Base-by-base conservation (phyloP, 768 basidiomycete species). In the Auriscalpium vulgare region DNA sequence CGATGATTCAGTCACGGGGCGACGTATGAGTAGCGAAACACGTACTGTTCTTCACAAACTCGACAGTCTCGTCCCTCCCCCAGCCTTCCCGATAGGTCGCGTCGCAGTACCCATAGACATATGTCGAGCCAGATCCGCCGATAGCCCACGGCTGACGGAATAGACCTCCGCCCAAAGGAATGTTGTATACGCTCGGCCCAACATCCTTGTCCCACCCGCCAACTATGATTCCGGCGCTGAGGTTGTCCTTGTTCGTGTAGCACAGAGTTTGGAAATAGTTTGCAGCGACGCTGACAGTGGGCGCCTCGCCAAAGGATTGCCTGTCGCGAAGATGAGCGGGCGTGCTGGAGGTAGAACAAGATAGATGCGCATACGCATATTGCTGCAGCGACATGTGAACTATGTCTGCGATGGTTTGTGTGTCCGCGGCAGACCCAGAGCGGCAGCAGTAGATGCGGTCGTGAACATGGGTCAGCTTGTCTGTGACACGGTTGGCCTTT, bases 381-480 rank as follows among this genome's bases (percentile, higher is more conserved):
- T 90, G 73, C 68, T 94, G 92, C 36, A 91, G 79, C 59, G 84
- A 75, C 68, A 87, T 84, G 67, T 94, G 90, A 10, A 95, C 90
- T 11, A 83, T 75, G 68, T 99, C 97, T 54, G 97, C 95, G 35
- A 99, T 78, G 50, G 95, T 93, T 71, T 97, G 97, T 3, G 97
- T 99, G 70, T 99, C 95, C 21, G 95, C 95, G 47, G 95, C 91
- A 62, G 94, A 97, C 50, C 97, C 97, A 45, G 93, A 97, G 57
- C 97, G 88, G 81, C 97, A 99, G 70, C 97, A 99, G 72, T 98
- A 99, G 71, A 98, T 91, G 63, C 93, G 91, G 73, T 99, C 97
- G 71, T 97, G 94, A 63, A 99, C 80, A 68, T 91, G 83, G 2
- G 95, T 97, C 58, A 97, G 81, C 75, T 99, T 99, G 80, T 99